Percentiles rank a stretch among this genome's conserved stretches.
phyloP scores from a whole-genome alignment of 371 early-diverging fungal species.

The Mucor indicus region DNA sequence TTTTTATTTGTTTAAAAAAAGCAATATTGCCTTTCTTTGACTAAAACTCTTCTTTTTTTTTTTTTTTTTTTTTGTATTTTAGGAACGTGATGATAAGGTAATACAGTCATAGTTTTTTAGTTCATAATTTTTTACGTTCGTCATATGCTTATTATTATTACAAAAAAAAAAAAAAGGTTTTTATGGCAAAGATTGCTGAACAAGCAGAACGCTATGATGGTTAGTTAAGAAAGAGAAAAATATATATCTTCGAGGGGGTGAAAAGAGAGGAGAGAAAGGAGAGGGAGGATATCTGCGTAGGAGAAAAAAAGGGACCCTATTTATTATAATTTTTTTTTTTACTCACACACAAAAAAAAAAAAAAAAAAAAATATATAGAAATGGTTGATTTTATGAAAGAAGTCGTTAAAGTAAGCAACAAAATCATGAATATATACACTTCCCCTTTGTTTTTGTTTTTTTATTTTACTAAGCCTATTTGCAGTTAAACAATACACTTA shows the following conservation, averaged over 20 bases:
- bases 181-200: slow-evolving; percentile 98
- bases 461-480: background rate
- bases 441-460: background rate
- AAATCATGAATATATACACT: too few species aligned
- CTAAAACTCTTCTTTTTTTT: too few species aligned
- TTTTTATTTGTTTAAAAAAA: too few species aligned
- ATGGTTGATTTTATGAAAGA: slow-evolving; percentile 96
- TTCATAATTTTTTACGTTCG: background rate
- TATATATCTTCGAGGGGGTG: background rate
- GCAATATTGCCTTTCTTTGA: too few species aligned
- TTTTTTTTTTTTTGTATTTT: background rate
- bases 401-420: slow-evolving; percentile 51
- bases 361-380: slow-evolving; percentile 50
- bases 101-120: background rate
- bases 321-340: too few species aligned
- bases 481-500: slow-evolving; percentile 65
- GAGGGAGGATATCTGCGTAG: background rate
- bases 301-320: background rate
- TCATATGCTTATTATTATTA: slow-evolving; percentile 20
- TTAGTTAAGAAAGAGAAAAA: slow-evolving; percentile 13
- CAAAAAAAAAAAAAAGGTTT: slow-evolving; percentile 42
- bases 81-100: slow-evolving; percentile 46
- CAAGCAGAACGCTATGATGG: slow-evolving; percentile 98
- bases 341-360: background rate
- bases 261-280: background rate